Evolutionary conservation across 1,284 basidiomycete genomes (phyloP), one percentile per base, ranked within the genome.

Genomic region (Microbotryum scabiosae): DNA sequence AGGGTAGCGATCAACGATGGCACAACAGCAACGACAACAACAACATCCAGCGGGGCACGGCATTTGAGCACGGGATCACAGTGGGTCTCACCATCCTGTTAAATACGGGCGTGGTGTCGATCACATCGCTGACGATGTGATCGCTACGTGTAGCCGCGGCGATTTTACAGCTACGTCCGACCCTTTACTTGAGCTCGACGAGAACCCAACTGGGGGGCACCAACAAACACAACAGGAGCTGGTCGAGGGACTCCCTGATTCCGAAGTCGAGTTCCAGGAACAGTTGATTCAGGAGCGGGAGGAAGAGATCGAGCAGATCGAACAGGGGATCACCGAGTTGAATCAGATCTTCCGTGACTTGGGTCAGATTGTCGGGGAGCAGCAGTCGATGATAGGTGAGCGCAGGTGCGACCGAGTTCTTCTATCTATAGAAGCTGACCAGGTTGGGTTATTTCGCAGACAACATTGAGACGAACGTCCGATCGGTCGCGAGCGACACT

Each of bases 311-410:
- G 84, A 88, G 50, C 93, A 97, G 73, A 99, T 99, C 64, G 96
- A 98, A 77, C 86, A 84, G 1, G 94, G 96, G 7, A 97, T 99
- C 57, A 91, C 97, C 72, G 94, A 99, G 74, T 79, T 99, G 51
- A 86, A 91, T 54, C 91, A 97, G 76, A 97, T 99, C 71, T 98
- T 99, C 81, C 83, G 90, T 48, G 94, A 98, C 76, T 78, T 99
- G 44, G 93, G 93, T 45, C 92, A 90, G 21, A 82, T 99, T 49
- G 92, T 99, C 2, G 84, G 85, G 67, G 90, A 97, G 73, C 96
- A 98, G 74, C 93, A 94, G 9, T 84, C 84, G 32, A 90, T 97
- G 86, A 81, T 99, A 57, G 91, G 92, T 94, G 64, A 63, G 86
- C 78, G 43, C 12, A 41, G 36, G 16, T 41, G 36, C 36, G 36